These are phyloP conservation scores for Candida nemodendra DNA, from an alignment of 805 yeast species.

Conservation along the genomic window DNA sequence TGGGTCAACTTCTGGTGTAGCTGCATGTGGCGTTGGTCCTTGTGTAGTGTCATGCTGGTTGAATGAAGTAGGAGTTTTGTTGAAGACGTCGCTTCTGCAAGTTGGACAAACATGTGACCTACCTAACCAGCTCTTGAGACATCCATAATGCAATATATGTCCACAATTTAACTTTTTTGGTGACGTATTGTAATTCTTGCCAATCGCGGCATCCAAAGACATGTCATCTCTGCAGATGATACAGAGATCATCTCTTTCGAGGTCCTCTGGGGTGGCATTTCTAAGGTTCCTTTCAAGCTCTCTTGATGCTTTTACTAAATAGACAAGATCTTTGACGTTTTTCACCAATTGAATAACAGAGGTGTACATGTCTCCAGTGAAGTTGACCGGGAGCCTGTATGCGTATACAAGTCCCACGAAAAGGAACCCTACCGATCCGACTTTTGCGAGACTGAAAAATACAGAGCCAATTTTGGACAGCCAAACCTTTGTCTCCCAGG, in stretches of 20 bases:
- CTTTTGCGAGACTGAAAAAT: constrained; percentile 46
- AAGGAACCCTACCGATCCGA: constrained; percentile 43
- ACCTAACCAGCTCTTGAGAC: constrained; percentile 90
- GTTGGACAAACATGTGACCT: constrained; percentile 92
- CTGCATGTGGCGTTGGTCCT: background rate
- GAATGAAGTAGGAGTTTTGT: constrained; percentile 12
- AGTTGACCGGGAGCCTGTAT: constrained; percentile 31
- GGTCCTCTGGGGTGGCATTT: constrained; percentile 61
- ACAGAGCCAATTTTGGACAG: constrained; percentile 59
- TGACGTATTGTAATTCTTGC: constrained; percentile 38
- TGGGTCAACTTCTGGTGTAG: constrained; percentile 6
- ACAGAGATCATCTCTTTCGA: constrained; percentile 66
- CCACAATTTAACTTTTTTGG: constrained; percentile 84
- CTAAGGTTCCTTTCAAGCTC: constrained; percentile 62
- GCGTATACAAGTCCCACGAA: constrained; percentile 44
- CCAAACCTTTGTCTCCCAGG: constrained; percentile 71
- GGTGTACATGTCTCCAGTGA: constrained; percentile 31
- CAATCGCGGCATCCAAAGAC: constrained; percentile 40
- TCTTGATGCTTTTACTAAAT: constrained; percentile 45
- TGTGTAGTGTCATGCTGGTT: background rate
- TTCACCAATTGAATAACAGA: constrained; percentile 29
- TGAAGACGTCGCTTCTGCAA: constrained; percentile 72
- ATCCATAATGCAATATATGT: constrained; percentile 85
- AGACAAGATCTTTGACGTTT: constrained; percentile 37
- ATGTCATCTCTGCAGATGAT: constrained; percentile 92